A percentile compares a stretch with the other conserved stretches of the same genome.
Conservation (phyloP, 257 asterid genomes). For the Solanum bukasovii region DNA sequence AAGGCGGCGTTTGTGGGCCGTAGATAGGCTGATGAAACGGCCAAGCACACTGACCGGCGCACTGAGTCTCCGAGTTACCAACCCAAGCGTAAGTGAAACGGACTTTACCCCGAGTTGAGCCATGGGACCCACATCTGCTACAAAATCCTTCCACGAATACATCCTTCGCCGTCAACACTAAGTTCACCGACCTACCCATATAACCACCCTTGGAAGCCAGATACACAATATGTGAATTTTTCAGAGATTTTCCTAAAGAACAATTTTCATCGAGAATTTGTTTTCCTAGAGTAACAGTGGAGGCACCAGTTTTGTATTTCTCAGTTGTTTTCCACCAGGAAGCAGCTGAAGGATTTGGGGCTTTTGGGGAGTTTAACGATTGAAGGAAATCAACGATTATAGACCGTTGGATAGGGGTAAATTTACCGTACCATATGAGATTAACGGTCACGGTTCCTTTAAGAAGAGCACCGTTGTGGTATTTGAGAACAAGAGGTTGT, state of each 20-base stretch:
- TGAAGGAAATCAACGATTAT: slow-evolving; percentile 52
- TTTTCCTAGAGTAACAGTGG: slow-evolving; percentile 31
- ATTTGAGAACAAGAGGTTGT: slow-evolving; percentile 41
- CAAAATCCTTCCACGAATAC: slow-evolving; percentile 68
- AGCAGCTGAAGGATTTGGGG: slow-evolving; percentile 36
- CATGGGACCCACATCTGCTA: slow-evolving; percentile 64
- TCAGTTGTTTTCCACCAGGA: slow-evolving; percentile 45
- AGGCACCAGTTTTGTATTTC: slow-evolving; percentile 32
- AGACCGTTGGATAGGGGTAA: slow-evolving; percentile 47
- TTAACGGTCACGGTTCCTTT: slow-evolving; percentile 49
- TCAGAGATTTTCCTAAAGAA: slow-evolving; percentile 47
- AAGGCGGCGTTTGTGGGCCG: slow-evolving; percentile 74
- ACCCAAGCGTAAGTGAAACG: slow-evolving; percentile 74
- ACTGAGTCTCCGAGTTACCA: slow-evolving; percentile 61
- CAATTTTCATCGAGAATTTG: slow-evolving; percentile 45
- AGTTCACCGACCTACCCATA: slow-evolving; percentile 34
- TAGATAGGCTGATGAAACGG: slow-evolving; percentile 77
- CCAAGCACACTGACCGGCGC: slow-evolving; percentile 83
- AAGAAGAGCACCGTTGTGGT: slow-evolving; percentile 47
- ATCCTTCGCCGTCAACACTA: slow-evolving; percentile 61
- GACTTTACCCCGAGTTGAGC: slow-evolving; percentile 39
- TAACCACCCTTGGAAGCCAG: slow-evolving; percentile 57
- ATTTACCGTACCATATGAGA: slow-evolving; percentile 57
- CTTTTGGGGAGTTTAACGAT: slow-evolving; percentile 19
- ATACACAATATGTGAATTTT: slow-evolving; percentile 29